A percentile compares a stretch with the other conserved stretches of the same genome.
These are phyloP conservation scores for Aspergillus sp. DNA, from an alignment of 2,329 filamentous ascomycete genomes.

Conservation along the genomic window DNA sequence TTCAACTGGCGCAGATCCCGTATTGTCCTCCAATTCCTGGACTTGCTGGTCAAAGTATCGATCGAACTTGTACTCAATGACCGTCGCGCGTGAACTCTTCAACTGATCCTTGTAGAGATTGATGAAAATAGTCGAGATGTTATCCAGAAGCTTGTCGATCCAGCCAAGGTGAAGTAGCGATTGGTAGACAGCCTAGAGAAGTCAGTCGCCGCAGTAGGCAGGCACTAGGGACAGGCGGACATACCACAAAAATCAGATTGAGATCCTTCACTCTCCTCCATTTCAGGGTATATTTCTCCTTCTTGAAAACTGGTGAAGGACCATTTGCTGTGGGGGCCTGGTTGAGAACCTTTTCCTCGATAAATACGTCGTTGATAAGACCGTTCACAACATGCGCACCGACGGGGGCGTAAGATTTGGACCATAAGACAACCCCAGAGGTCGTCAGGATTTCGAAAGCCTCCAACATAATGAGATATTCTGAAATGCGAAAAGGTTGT, in stretches of 20 bases:
- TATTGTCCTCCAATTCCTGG: conserved; percentile 56
- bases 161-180: conserved; percentile 90
- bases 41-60: conserved; percentile 93
- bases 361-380: conserved; percentile 94
- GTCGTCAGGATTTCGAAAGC: conserved; percentile 95
- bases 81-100: conserved; percentile 68
- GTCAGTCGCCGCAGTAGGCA: conserved; percentile 4
- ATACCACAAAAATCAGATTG: conserved; percentile 88
- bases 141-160: conserved; percentile 94
- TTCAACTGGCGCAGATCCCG: conserved; percentile 38
- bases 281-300: conserved; percentile 89
- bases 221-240: conserved; percentile 20
- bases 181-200: conserved; percentile 79
- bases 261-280: conserved; percentile 91
- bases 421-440: conserved; percentile 95
- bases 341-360: conserved; percentile 74
- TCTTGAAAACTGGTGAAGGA: conserved; percentile 66
- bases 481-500: neutral
- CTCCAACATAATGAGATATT: conserved; percentile 65
- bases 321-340: conserved; percentile 54
- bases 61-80: conserved; percentile 79
- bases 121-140: conserved; percentile 86
- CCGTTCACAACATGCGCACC: conserved; percentile 81
- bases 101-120: conserved; percentile 85
- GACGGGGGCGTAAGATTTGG: conserved; percentile 72